phyloP scores from a whole-genome alignment of 2,329 filamentous ascomycete genomes.

The Colletotrichum trifolii region DNA sequence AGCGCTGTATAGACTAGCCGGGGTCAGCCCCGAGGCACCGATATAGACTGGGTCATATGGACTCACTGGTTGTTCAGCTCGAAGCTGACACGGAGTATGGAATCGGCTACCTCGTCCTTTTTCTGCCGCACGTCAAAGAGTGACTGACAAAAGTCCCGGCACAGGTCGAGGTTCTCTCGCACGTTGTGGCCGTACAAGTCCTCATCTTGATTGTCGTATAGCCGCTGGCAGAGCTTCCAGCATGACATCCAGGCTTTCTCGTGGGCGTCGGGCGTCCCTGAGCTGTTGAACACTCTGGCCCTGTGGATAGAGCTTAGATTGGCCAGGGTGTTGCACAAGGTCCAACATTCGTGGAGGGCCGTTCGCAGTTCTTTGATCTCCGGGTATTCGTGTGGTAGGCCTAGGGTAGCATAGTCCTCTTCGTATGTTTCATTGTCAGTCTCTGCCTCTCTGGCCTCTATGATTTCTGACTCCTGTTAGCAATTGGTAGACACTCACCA shows the following conservation, averaged over 20 bases:
- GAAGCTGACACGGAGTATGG: slow-evolving; percentile 90
- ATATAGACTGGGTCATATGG: background rate
- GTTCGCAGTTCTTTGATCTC: slow-evolving; percentile 77
- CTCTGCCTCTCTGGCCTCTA: slow-evolving; percentile 63
- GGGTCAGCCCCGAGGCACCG: background rate
- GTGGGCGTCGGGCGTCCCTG: slow-evolving; percentile 79
- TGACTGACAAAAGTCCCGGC: slow-evolving; percentile 90
- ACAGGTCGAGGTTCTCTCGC: slow-evolving; percentile 82
- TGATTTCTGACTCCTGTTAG: slow-evolving; percentile 61
- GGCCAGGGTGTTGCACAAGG: slow-evolving; percentile 89
- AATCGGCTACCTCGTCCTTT: slow-evolving; percentile 83
- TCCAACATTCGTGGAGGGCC: slow-evolving; percentile 91
- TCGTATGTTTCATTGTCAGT: slow-evolving; percentile 67
- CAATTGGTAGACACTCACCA: background rate
- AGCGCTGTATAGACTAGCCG: slow-evolving; percentile 80
- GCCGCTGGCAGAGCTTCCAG: slow-evolving; percentile 90
- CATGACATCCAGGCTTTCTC: slow-evolving; percentile 94
- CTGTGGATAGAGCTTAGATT: slow-evolving; percentile 87
- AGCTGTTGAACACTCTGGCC: slow-evolving; percentile 80
- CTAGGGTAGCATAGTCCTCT: slow-evolving; percentile 57
- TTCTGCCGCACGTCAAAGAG: slow-evolving; percentile 87
- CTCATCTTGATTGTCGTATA: slow-evolving; percentile 85
- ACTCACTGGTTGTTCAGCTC: slow-evolving; percentile 90
- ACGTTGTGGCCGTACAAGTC: slow-evolving; percentile 74
- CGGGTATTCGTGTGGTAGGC: slow-evolving; percentile 59